These are phyloP conservation scores for Alternaria sp. DNA, from an alignment of 2,329 filamentous ascomycete species.

Conservation along the genomic window DNA sequence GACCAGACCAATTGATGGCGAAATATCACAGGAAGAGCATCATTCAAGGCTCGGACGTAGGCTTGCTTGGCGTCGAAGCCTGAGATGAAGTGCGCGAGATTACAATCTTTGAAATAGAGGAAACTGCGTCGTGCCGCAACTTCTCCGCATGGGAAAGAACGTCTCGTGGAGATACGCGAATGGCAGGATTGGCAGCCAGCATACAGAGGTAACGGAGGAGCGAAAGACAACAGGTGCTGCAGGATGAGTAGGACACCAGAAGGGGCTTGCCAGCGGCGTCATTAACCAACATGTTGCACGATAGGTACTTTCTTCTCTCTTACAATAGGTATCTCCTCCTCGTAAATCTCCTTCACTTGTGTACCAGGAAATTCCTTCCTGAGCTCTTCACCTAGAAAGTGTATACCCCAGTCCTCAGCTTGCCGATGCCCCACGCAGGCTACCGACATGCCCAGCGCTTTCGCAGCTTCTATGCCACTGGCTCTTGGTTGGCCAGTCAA, in stretches of 20 bases:
- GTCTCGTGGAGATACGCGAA: neutral
- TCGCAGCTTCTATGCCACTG: conserved; percentile 44
- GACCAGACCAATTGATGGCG: neutral
- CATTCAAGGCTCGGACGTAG: too few species aligned
- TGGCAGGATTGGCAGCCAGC: neutral
- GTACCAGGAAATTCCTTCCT: conserved; percentile 42
- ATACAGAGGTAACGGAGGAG: neutral
- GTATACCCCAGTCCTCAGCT: conserved; percentile 54
- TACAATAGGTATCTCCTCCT: conserved; percentile 39
- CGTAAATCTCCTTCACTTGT: conserved; percentile 47
- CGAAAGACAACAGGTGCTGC: neutral
- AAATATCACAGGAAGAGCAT: neutral
- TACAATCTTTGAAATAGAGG: neutral
- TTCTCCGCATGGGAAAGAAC: neutral
- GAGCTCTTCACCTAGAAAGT: conserved; percentile 41
- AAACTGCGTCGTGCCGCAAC: neutral
- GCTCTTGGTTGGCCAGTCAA: conserved; percentile 51
- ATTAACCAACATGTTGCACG: neutral
- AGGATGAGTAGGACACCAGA: neutral
- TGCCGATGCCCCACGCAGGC: conserved; percentile 51
- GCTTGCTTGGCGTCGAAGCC: neutral
- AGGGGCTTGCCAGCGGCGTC: neutral
- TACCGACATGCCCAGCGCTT: conserved; percentile 44
- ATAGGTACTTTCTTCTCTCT: conserved; percentile 9
- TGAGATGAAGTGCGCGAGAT: neutral